These are phyloP conservation scores for Saxophila tyrrhenica DNA, from an alignment of 495 filamentous ascomycete genomes.

Conservation along the genomic window DNA sequence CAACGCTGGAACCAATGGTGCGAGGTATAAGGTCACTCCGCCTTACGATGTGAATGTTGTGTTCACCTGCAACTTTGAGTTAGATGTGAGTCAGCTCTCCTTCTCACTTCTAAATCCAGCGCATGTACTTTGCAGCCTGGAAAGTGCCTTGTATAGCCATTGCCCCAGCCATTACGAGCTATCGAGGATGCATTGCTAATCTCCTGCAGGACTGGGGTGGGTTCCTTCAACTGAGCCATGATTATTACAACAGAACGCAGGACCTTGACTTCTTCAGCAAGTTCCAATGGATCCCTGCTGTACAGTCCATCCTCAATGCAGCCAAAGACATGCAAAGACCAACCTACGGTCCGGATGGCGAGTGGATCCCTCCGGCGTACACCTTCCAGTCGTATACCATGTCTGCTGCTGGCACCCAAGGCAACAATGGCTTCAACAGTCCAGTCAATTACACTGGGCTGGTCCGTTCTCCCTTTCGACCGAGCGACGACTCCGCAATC, in stretches of 20 bases:
- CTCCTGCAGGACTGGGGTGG: background rate
- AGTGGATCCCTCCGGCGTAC: background rate
- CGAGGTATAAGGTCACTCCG: background rate
- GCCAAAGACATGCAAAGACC: background rate
- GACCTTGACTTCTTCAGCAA: constrained; percentile 1
- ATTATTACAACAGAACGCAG: background rate
- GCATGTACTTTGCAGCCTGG: too few species aligned
- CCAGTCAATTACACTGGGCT: background rate
- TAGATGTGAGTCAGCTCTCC: background rate
- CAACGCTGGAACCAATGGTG: background rate
- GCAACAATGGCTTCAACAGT: background rate
- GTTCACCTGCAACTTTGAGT: background rate
- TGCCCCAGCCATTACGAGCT: background rate
- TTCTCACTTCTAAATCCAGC: too few species aligned
- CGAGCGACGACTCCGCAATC: background rate
- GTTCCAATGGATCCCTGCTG: background rate
- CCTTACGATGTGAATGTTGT: background rate
- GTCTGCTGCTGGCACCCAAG: background rate
- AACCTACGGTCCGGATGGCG: background rate
- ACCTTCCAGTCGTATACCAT: background rate
- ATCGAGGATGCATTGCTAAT: background rate
- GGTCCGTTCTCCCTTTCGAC: background rate
- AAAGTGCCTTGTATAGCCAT: too few species aligned
- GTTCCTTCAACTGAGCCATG: background rate
- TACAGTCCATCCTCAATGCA: background rate